A percentile compares a stretch with the other conserved stretches of the same genome.
Evolutionary conservation across 1,139 yeast species (phyloP).

Genomic region (Hyphopichia khmerensis): DNA sequence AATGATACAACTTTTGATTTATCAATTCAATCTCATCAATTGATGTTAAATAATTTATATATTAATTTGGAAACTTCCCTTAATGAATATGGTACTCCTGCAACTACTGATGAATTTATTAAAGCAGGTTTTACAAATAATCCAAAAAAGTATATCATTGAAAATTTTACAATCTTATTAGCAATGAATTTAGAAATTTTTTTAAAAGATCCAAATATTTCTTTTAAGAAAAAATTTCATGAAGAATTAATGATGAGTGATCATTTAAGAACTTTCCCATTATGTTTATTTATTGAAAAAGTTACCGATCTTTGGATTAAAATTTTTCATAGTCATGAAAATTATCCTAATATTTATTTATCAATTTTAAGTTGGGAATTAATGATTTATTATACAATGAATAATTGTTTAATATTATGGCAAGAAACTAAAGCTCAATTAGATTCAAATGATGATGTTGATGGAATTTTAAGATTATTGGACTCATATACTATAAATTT

Average conservation of each 20-base stretch:
- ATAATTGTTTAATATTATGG: conserved; percentile 65
- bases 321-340: conserved; percentile 32
- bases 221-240: conserved; percentile 56
- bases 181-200: conserved; percentile 54
- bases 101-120: conserved; percentile 45
- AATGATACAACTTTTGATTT: conserved; percentile 37
- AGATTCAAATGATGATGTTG: conserved; percentile 45
- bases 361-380: conserved; percentile 55
- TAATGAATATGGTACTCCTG: conserved; percentile 46
- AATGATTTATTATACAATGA: conserved; percentile 55
- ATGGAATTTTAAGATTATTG: conserved; percentile 45
- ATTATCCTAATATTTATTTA: conserved; percentile 39
- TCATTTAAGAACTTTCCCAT: conserved; percentile 44
- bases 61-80: conserved; percentile 40
- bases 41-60: conserved; percentile 42
- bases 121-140: conserved; percentile 49
- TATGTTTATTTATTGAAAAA: conserved; percentile 35
- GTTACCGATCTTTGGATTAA: conserved; percentile 40
- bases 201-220: conserved; percentile 53
- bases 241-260: conserved; percentile 57
- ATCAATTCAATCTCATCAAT: conserved; percentile 40
- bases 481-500: conserved; percentile 27
- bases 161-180: conserved; percentile 39
- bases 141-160: conserved; percentile 42
- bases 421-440: conserved; percentile 59